Conservation (phyloP, 495 filamentous ascomycete species). For the Xylaria grammica region DNA sequence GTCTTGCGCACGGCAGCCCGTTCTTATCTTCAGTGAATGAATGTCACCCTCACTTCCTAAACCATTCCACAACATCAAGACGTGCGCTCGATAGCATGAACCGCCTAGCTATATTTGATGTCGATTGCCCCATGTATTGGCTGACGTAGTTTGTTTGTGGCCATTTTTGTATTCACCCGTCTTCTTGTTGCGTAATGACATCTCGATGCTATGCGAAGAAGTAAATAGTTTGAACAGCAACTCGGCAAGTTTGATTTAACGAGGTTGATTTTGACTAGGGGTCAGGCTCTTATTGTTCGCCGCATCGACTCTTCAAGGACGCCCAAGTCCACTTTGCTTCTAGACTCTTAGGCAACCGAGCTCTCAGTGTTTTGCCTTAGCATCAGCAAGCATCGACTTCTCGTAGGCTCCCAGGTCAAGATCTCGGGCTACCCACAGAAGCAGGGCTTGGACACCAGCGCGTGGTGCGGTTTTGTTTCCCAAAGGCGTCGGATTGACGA, state of each 20-base stretch:
- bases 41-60: not conserved
- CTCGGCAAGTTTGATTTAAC: not conserved
- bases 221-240: not conserved
- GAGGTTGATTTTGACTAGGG: not conserved
- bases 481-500: constrained; percentile 21
- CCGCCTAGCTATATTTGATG: constrained; percentile 9
- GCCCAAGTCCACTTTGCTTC: not conserved
- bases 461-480: constrained; percentile 31
- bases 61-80: not conserved
- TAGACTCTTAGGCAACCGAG: not conserved
- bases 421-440: constrained; percentile 69
- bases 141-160: not conserved
- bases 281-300: not conserved
- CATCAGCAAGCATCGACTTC: constrained; percentile 33
- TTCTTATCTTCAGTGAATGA: not conserved
- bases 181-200: constrained; percentile 34
- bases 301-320: constrained; percentile 6
- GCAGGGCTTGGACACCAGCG: constrained; percentile 62
- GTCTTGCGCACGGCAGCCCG: constrained; percentile 2
- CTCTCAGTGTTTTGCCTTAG: not conserved
- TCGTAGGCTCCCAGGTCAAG: constrained; percentile 71
- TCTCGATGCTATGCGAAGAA: constrained; percentile 25
- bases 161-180: not conserved
- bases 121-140: constrained; percentile 7
- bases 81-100: constrained; percentile 1